Base-by-base conservation (phyloP, 805 yeast species). In the Zygotorulaspora chibaensis region DNA sequence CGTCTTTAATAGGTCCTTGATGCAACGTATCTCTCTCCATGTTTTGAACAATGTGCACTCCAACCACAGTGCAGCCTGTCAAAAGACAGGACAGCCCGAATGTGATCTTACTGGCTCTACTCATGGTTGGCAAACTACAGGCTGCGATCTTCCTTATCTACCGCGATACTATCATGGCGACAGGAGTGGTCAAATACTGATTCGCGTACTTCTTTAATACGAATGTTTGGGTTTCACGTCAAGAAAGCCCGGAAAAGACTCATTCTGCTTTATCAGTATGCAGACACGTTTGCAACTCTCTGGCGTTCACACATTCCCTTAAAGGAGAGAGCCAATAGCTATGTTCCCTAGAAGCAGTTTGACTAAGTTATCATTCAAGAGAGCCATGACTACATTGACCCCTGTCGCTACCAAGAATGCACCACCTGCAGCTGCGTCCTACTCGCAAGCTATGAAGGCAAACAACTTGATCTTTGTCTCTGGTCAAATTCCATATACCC, bases 371-470 rank as follows among this genome's bases (percentile, higher is more conserved):
- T 48, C 56, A 52, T 41, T 53, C 35, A 36, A 46, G 12, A 57
- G 59, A 48, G 51, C 53, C 20, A 58, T 63, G 62, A 49, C 59
- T 20, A 61, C 59, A 10, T 43, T 59, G 42, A 59, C 64, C 26
- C 62, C 74, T 76, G 82, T 87, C 48, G 74, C 76, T 58, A 80
- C 96, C 42, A 73, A 80, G 52, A 73, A 73, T 55, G 96, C 98
- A 30, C 98, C 99, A 56, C 89, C 95, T 48, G 96, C 98, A 50
- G 96, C 96, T 34, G 98, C 96, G 31, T 81, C 96, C 11, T 91
- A 91, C 69, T 87, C 96, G 25, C 99, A 93, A 70, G 99, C 98
- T 39, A 79, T 90, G 67, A 89, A 86, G 72, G 95, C 82, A 58
- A 87, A 87, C 67, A 79, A 96, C 50, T 81, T 88, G 66, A 70